phyloP scores from a whole-genome alignment of 306 rosid genomes.

The Dicorynia guianensis region DNA sequence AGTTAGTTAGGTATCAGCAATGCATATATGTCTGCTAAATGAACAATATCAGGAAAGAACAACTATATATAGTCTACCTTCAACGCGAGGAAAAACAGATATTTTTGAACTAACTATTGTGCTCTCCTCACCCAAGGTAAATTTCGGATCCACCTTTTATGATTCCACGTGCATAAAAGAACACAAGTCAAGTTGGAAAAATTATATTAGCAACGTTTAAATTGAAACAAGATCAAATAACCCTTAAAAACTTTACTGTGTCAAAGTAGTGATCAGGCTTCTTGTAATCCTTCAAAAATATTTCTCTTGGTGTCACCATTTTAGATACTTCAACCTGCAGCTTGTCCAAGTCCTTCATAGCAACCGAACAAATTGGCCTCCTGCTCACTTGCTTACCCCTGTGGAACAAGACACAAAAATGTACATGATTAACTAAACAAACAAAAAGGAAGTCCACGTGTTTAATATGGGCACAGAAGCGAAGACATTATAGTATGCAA shows the following conservation, averaged over 20 bases:
- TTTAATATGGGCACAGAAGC: neutral
- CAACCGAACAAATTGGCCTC: conserved; percentile 79
- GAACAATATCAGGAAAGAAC: conserved; percentile 32
- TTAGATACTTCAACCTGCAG: conserved; percentile 72
- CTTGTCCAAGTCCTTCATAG: conserved; percentile 67
- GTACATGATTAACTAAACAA: conserved; percentile 29
- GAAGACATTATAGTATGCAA: neutral
- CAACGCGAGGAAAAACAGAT: conserved; percentile 73
- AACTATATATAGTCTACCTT: conserved; percentile 55
- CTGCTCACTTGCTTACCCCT: conserved; percentile 58
- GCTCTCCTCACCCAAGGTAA: conserved; percentile 86
- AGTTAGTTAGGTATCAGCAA: neutral
- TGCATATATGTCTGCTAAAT: conserved; percentile 27
- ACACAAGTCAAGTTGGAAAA: conserved; percentile 8
- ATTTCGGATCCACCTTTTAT: conserved; percentile 82
- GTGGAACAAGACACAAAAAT: conserved; percentile 54
- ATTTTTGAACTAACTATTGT: conserved; percentile 83
- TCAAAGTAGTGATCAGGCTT: conserved; percentile 94
- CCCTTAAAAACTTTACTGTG: conserved; percentile 50
- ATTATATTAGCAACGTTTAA: conserved; percentile 25
- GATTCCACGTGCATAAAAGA: conserved; percentile 31
- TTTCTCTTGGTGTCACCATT: conserved; percentile 85
- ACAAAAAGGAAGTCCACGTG: neutral
- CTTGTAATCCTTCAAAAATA: conserved; percentile 89
- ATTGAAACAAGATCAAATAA: conserved; percentile 35